These are phyloP conservation scores for Urostyla sp. DNA, from an alignment of 73 alveolate species.

Conservation along the genomic window DNA sequence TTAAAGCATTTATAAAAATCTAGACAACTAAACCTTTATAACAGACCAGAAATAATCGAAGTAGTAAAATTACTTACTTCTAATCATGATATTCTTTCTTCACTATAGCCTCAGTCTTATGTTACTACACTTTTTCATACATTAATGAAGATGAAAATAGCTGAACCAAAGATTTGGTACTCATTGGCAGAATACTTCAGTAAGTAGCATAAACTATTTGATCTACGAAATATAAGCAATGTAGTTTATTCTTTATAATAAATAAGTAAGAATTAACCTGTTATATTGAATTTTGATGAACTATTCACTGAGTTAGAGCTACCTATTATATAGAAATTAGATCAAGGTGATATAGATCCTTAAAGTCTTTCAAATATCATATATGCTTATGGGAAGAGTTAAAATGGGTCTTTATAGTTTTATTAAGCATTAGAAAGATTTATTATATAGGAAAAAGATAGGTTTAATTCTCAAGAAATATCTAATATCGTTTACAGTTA, in stretches of 20 bases:
- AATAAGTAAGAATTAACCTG: slow-evolving; percentile 34
- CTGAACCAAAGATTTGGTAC: slow-evolving; percentile 40
- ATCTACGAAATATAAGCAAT: slow-evolving; percentile 32
- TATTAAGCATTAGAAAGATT: slow-evolving; percentile 42
- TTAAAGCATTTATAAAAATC: slow-evolving; percentile 1
- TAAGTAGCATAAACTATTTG: slow-evolving; percentile 1
- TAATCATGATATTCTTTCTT: slow-evolving; percentile 6
- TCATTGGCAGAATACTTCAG: slow-evolving; percentile 33
- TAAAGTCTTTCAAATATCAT: slow-evolving; percentile 21
- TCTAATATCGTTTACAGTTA: slow-evolving; percentile 54
- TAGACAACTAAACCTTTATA: slow-evolving; percentile 23
- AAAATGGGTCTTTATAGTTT: slow-evolving; percentile 55
- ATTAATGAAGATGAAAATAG: slow-evolving; percentile 34
- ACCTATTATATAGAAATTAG: slow-evolving; percentile 35
- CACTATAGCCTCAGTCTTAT: slow-evolving; percentile 17
- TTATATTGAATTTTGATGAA: slow-evolving; percentile 35
- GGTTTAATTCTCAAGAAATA: slow-evolving; percentile 24
- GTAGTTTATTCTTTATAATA: slow-evolving; percentile 9
- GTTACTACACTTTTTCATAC: slow-evolving; percentile 35
- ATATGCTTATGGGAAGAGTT: slow-evolving; percentile 13
- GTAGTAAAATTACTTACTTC: neutral
- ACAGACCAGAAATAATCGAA: slow-evolving; percentile 12
- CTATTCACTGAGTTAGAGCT: slow-evolving; percentile 47
- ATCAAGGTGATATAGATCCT: slow-evolving; percentile 47
- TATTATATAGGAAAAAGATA: slow-evolving; percentile 5